Evolutionary conservation across 768 basidiomycete species (phyloP), one percentile per base, ranked within the genome.

Genomic region (Podaxis carcinomalis): DNA sequence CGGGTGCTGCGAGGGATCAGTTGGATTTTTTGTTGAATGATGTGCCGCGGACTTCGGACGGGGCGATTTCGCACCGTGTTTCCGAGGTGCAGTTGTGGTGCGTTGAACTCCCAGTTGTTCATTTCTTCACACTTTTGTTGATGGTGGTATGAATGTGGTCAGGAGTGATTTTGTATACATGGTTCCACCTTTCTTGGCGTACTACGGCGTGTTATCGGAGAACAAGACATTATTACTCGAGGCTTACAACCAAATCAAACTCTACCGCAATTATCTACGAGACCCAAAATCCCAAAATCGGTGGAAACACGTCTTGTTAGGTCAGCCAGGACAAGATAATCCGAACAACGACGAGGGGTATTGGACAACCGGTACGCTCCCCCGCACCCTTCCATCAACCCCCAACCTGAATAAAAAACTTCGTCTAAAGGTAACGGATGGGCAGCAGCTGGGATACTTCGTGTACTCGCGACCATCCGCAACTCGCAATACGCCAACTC

Each of bases 121-220:
- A 28, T 40, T 25, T 14, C 25, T 28, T 13, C 1, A 2, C 25
- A 47, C 39, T 47, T 13, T 19, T 36, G 21, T 39, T 32, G 32
- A 32, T 32, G 27, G 13, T 27, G 14, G 51, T 55, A 46, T 51
- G 32, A 23, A 55, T 28, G 6, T 62, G 16, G 32, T 50, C 55
- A 91, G 90, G 90, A 83, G 83, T 56, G 92, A 93, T 69, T 93
- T 80, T 56, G 80, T 90, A 11, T 93, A 87, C 70, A 93, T 93
- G 92, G 88, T 88, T 0, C 92, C 92, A 1, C 90, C 92, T 0
- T 95, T 93, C 70, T 73, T 95, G 9, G 91, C 93, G 0, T 93
- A 92, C 72, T 93, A 92, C 69, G 94, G 90, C 40, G 83, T 83
- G 46, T 61, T 74, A 5, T 83, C 83, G 0, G 64, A 70, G 23